Evolutionary conservation across 2,329 filamentous ascomycete species (phyloP).

Genomic region (Diaporthe citrichinensis): DNA sequence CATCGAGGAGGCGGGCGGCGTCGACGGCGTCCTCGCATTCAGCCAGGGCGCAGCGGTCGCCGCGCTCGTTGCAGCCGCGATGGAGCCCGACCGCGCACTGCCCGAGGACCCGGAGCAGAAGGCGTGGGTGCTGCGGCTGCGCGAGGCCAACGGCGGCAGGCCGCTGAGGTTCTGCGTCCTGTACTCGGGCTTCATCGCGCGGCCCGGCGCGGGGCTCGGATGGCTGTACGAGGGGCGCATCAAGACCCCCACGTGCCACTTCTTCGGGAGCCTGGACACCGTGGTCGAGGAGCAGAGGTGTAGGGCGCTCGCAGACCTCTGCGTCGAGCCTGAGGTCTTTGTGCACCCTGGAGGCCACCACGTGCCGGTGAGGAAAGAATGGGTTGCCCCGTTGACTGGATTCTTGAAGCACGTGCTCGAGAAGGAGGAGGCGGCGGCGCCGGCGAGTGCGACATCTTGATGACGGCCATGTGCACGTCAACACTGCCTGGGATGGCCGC

Average conservation of each 20-base stretch:
- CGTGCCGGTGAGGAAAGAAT: slow-evolving; percentile 86
- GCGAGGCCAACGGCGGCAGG: slow-evolving; percentile 62
- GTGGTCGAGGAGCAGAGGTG: slow-evolving; percentile 71
- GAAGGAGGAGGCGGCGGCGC: slow-evolving; percentile 10
- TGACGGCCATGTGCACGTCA: no score
- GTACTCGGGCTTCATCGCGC: slow-evolving; percentile 83
- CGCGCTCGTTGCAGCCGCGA: slow-evolving; percentile 78
- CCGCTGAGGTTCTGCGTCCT: slow-evolving; percentile 78
- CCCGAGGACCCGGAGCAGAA: slow-evolving; percentile 39
- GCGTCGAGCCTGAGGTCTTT: slow-evolving; percentile 61
- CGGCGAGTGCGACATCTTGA: slow-evolving; percentile 4
- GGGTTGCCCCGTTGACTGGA: slow-evolving; percentile 81
- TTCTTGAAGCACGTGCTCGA: slow-evolving; percentile 69
- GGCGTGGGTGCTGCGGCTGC: slow-evolving; percentile 64
- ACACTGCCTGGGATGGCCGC: background rate
- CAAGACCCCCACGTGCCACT: slow-evolving; percentile 73
- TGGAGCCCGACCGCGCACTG: slow-evolving; percentile 66
- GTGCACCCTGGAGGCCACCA: slow-evolving; percentile 93
- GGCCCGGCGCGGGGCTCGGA: slow-evolving; percentile 65
- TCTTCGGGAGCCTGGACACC: slow-evolving; percentile 73
- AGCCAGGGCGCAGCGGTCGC: slow-evolving; percentile 83
- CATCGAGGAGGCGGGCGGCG: slow-evolving; percentile 74
- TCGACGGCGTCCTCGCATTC: slow-evolving; percentile 87
- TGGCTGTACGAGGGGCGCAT: slow-evolving; percentile 77
- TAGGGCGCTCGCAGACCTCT: slow-evolving; percentile 64